phyloP scores from a whole-genome alignment of 176 grass and related monocot species.

The Coix lacrymajobi region DNA sequence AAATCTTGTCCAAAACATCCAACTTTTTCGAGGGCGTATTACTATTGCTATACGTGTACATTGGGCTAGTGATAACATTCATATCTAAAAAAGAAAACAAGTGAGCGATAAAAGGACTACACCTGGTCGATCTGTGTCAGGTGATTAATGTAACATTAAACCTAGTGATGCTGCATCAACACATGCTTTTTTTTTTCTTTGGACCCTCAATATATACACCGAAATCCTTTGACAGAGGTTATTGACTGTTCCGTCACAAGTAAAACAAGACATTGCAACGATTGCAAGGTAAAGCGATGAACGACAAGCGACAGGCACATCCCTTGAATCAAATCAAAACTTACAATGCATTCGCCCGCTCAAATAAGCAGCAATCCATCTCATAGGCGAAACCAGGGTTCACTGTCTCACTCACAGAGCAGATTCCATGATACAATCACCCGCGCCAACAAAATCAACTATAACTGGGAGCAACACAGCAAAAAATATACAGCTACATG shows the following conservation, averaged over 20 bases:
- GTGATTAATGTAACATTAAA: no score
- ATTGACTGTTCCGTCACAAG: neutral
- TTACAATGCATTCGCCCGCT: neutral
- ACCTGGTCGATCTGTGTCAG: no score
- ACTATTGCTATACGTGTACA: no score
- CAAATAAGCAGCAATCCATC: slow-evolving; percentile 1
- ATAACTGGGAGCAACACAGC: neutral
- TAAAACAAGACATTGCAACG: neutral
- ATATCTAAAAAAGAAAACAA: no score
- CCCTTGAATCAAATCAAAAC: neutral
- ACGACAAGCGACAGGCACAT: neutral
- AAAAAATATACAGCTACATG: slow-evolving; percentile 29
- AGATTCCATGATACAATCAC: neutral
- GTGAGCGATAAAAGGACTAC: no score
- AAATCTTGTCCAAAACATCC: no score
- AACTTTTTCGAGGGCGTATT: no score
- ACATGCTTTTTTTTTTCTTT: neutral
- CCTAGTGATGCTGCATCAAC: neutral
- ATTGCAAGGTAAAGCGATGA: neutral
- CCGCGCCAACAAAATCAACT: slow-evolving; percentile 13
- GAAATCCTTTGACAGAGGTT: neutral
- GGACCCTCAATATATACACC: neutral
- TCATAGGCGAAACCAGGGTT: neutral
- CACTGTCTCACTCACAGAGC: neutral
- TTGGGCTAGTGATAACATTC: no score